Percentiles rank a stretch among this genome's conserved stretches.
Conservation (phyloP, 2,329 filamentous ascomycete species). For the Cladophialophora exuberans region DNA sequence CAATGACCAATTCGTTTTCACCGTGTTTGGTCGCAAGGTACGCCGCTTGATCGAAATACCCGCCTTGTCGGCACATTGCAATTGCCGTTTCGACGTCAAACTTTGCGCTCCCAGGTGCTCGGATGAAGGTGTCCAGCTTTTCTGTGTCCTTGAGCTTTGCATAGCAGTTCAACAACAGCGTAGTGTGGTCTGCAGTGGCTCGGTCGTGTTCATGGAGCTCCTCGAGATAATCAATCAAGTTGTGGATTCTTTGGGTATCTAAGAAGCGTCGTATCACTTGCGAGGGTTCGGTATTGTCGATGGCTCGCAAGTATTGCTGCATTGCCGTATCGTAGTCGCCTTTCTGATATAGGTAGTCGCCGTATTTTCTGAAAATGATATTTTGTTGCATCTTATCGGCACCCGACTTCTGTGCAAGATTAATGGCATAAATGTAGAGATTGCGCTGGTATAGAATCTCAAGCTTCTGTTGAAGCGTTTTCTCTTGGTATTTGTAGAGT, state of each 20-base stretch:
- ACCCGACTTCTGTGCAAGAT: conserved; percentile 85
- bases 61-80: conserved; percentile 93
- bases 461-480: conserved; percentile 83
- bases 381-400: conserved; percentile 82
- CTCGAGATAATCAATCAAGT: conserved; percentile 94
- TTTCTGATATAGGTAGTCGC: conserved; percentile 92
- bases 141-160: conserved; percentile 96
- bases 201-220: conserved; percentile 92
- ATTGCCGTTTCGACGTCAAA: conserved; percentile 98
- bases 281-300: conserved; percentile 93
- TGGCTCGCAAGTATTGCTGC: conserved; percentile 95
- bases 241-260: conserved; percentile 96
- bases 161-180: conserved; percentile 92
- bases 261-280: conserved; percentile 97
- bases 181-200: conserved; percentile 94
- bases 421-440: conserved; percentile 88
- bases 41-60: conserved; percentile 94
- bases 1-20: conserved; percentile 90
- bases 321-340: conserved; percentile 98
- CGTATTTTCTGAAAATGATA: conserved; percentile 88
- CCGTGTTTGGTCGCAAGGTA: conserved; percentile 93
- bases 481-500: conserved; percentile 89
- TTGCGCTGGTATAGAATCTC: conserved; percentile 94
- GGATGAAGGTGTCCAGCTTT: conserved; percentile 96
- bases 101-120: conserved; percentile 88